Evolutionary conservation across 192 early-diverging fungal genomes (phyloP), one percentile per base, ranked within the genome.

Genomic region (Phlyctochytrium planicorne): DNA sequence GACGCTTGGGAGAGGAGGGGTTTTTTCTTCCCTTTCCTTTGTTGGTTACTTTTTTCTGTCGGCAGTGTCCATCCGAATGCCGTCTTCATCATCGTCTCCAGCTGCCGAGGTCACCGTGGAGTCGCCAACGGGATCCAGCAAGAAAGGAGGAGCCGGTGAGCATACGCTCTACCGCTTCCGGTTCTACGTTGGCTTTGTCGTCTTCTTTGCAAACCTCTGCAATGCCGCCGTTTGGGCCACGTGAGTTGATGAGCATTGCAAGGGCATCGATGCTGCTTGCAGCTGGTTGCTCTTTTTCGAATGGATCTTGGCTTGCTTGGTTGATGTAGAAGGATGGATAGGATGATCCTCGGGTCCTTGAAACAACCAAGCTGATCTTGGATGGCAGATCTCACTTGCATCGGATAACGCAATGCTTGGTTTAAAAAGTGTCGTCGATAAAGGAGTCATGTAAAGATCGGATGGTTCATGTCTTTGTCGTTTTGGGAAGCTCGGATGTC

Each of bases 171-270:
- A 59, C 29, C 55, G 33, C 23, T 35, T 17, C 16, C 53, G 66
- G 12, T 68, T 68, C 57, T 14, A 30, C 16, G 57, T 68, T 10
- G 23, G 23, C 20, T 3, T 27, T 12, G 66, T 25, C 2, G 57
- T 60, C 10, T 68, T 59, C 27, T 30, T 59, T 17, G 53, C 56
- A 6, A 68, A 68, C 30, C 3, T 68, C 33, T 50, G 47, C 24
- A 68, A 47, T 35, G 53, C 66, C 17, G 59, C 59, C n/a, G 34
- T 68, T 3, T 68, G 66, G 66, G 23, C 56, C 3, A 68, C 66
- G 40, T 47, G 20, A 14, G 40, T 47, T n/a, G n/a, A n/a, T n/a
- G n/a, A n/a, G n/a, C n/a, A n/a, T n/a, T n/a, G n/a, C n/a, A n/a
- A n/a, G n/a, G n/a, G n/a, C n/a, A n/a, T n/a, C n/a, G n/a, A n/a